Conservation (phyloP, 202 grass and related monocot genomes). For the Alloteropsis angusta region DNA sequence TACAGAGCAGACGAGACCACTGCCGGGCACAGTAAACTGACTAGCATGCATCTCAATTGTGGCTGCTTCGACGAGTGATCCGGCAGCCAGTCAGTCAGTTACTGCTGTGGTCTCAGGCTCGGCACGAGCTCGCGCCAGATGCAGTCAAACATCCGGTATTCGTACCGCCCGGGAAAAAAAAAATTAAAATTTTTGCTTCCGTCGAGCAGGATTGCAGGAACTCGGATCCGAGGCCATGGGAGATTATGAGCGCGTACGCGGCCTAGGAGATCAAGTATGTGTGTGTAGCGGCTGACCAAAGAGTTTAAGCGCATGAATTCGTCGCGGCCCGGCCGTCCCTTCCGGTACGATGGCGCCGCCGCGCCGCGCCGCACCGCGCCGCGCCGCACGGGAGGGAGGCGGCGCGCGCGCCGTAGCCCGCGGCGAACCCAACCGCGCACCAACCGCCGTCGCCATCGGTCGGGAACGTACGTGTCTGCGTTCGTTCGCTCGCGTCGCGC, state of each 20-base stretch:
- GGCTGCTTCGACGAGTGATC: conserved; percentile 1
- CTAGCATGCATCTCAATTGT: neutral
- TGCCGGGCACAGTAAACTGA: neutral
- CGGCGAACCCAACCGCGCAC: neutral
- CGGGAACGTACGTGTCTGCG: neutral
- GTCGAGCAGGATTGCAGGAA: too few relatives aligned
- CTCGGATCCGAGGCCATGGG: neutral
- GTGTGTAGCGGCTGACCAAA: neutral
- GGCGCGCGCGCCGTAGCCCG: neutral
- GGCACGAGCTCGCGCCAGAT: neutral
- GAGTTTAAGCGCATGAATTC: neutral
- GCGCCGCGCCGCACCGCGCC: neutral
- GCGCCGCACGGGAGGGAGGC: neutral
- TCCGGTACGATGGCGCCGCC: neutral
- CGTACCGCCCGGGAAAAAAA: neutral
- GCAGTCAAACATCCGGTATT: neutral
- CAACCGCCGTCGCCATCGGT: conserved; percentile 16
- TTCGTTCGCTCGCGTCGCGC: neutral
- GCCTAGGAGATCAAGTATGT: neutral
- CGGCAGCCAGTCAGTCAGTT: neutral
- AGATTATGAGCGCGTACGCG: neutral
- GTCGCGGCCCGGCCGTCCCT: neutral
- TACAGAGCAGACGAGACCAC: neutral
- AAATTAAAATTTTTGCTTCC: neutral
- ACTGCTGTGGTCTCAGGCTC: neutral